Base-by-base conservation (phyloP, 2,329 filamentous ascomycete species). In the Fusarium transvaalense region DNA sequence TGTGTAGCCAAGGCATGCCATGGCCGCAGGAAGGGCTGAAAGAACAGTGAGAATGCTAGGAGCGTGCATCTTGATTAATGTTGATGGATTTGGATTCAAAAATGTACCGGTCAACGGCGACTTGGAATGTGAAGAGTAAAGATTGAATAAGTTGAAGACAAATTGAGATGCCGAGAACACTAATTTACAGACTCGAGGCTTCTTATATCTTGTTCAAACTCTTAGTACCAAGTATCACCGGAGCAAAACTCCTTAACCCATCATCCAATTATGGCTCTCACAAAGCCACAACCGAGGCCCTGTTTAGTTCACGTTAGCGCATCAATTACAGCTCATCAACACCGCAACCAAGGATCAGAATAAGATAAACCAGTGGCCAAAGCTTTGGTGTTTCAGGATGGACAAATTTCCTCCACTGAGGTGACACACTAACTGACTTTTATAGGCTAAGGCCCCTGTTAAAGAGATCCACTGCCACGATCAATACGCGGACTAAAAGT, bases 1-100 rank as follows among this genome's bases (percentile, higher is more conserved):
- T 2, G 68, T 70, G 21, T 71, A 74, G 12, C 73, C 73, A 32
- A 75, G 60, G 56, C 73, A 76, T 14, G 71, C 74, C 54, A 75
- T 61, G 58, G 71, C 82, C 80, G 71, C 64, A 14, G 71, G 72
- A 14, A 73, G 14, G 38, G 63, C 56, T 46, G 64, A 54, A 25
- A 73, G 45, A 25, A 71, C 10, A 12, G 71, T 39, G 45, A 73
- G 3, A 46, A 73, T 53, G 61, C 61, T 61, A 35, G 58, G 42
- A 19, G 53, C 53, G 25, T 56, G 34, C 53, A 56, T 56, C 27
- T 39, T 56, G 42, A n/a, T 14, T 21, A 13, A 3, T 8, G 25
- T 13, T 38, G 25, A 50, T 31, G 34, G 2, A 31, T 32, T 21
- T 14, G 6, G 6, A 3, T 19, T 29, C 17, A 31, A 48, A 25